Evolutionary conservation across 2,329 filamentous ascomycete genomes (phyloP), one percentile per base, ranked within the genome.

Genomic region (Metarhizium brunneum): DNA sequence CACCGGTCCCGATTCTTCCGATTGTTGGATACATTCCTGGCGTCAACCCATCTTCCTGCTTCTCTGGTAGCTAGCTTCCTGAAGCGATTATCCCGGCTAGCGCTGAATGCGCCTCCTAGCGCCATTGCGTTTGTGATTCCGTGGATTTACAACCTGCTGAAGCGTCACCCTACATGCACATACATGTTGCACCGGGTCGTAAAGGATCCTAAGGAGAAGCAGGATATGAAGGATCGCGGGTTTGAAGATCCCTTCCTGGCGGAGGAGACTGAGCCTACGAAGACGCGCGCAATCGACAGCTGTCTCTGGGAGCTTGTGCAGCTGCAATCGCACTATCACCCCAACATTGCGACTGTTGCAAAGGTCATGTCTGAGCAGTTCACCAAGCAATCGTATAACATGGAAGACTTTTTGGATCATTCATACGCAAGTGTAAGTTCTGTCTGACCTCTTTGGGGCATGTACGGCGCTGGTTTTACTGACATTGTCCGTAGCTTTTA

Each of bases 341-440:
- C 95, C 14, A 99, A 97, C 63, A 90, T 99, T 29, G 92, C 92
- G 0, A 94, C 92, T 2, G 84, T 99, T 62, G 87, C 91, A 48
- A 94, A 91, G 71, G 96, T 99, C 60, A 84, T 99, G 56, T 89
- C 89, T 2, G 91, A 97, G 72, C 94, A 97, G 69, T 99, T 97
- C 69, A 99, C 94, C 2, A 99, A 99, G 74, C 86, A 91, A 62
- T 81, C 87, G 2, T 99, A 97, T 71, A 94, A 91, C 63, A 74
- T 96, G n/a, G 94, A 99, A 67, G 94, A 99, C 67, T 99, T 99
- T 71, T 74, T 97, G 50, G 94, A 99, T 67, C 91, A 97, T 69
- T 92, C 90, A 0, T 99, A 97, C 71, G 82, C 78, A 64, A 89
- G 84, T 67, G 86, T 87, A 16, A 45, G 50, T 43, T 57, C 52